Base-by-base conservation (phyloP, 495 filamentous ascomycete genomes). In the Hypoxylon intermedium region DNA sequence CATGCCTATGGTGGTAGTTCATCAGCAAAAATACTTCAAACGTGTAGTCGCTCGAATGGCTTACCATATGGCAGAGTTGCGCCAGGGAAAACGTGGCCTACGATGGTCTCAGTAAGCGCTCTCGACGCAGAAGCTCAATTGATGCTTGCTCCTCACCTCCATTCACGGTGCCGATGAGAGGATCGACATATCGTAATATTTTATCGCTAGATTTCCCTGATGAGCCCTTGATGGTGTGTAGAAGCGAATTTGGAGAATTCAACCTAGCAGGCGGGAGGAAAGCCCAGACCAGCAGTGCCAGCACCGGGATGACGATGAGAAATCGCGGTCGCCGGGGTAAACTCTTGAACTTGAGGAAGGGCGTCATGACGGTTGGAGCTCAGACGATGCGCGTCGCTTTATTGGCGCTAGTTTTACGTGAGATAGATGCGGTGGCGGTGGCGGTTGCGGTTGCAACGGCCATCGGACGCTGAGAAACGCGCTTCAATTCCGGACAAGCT, bases 21-120 rank as follows among this genome's bases (percentile, higher is more conserved):
- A 50, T 64, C 24, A 67, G 59, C n/a, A n/a, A 7, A 26, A 1
- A 12, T 23, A 18, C 6, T 38, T 18, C 24, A 9, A 26, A 1
- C 9, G 18, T 31, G 43, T 11, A 26, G 15, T 9, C 6, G 16
- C n/a, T 15, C 0, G n/a, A 50, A 16, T 15, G 33, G 44, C 69
- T 51, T 53, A 75, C 86, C 87, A 68, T 87, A 91, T 13, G 88
- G 88, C 57, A 89, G 67, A 3, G 81, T 87, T 30, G 87, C 87
- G 2, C 88, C 88, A 12, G 87, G 83, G 51, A 91, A 91, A 11
- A 90, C 88, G 80, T 91, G 88, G 44, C 76, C 72, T 75, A 37
- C 31, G 21, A 51, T 16, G 5, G 12, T 60, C 18, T 68, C 23
- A 65, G 51, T 52, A 16, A 42, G 23, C 9, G 12, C 15, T 23